phyloP scores from a whole-genome alignment of 2,329 filamentous ascomycete species.

The Colletotrichum cuscutae region DNA sequence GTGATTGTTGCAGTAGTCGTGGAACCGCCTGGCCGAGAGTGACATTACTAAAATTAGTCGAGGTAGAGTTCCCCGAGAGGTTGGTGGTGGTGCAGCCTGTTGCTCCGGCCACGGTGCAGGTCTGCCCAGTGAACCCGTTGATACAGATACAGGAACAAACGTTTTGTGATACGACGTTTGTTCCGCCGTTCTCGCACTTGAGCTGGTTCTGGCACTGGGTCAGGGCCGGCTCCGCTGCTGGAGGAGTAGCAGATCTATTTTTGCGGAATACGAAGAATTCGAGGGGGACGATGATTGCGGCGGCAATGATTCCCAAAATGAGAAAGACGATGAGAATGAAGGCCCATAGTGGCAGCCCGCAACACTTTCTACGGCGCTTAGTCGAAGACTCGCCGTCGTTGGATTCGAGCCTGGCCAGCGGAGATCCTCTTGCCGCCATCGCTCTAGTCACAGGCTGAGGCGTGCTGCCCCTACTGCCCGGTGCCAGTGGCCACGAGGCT shows the following conservation, averaged over 20 bases:
- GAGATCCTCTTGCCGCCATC: slow-evolving; percentile 27
- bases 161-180: slow-evolving; percentile 74
- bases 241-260: slow-evolving; percentile 44
- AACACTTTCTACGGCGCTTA: slow-evolving; percentile 72
- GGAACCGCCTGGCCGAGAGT: slow-evolving; percentile 86
- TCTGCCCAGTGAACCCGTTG: slow-evolving; percentile 80
- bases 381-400: slow-evolving; percentile 41
- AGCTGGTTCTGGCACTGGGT: slow-evolving; percentile 69
- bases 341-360: slow-evolving; percentile 83
- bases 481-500: slow-evolving; percentile 61
- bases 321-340: slow-evolving; percentile 75
- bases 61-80: slow-evolving; percentile 50
- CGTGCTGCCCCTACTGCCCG: slow-evolving; percentile 33
- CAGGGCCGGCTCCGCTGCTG: slow-evolving; percentile 48
- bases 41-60: slow-evolving; percentile 67
- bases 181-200: slow-evolving; percentile 83
- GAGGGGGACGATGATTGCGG: slow-evolving; percentile 83
- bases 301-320: slow-evolving; percentile 77
- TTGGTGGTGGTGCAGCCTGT: slow-evolving; percentile 65
- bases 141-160: slow-evolving; percentile 88
- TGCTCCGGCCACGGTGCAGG: slow-evolving; percentile 59
- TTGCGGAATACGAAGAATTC: slow-evolving; percentile 72
- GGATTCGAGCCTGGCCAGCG: slow-evolving; percentile 27
- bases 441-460: slow-evolving; percentile 27
- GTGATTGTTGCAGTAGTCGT: slow-evolving; percentile 73